phyloP scores from a whole-genome alignment of 1,284 basidiomycete species.

The Austroboletus rostrupii region DNA sequence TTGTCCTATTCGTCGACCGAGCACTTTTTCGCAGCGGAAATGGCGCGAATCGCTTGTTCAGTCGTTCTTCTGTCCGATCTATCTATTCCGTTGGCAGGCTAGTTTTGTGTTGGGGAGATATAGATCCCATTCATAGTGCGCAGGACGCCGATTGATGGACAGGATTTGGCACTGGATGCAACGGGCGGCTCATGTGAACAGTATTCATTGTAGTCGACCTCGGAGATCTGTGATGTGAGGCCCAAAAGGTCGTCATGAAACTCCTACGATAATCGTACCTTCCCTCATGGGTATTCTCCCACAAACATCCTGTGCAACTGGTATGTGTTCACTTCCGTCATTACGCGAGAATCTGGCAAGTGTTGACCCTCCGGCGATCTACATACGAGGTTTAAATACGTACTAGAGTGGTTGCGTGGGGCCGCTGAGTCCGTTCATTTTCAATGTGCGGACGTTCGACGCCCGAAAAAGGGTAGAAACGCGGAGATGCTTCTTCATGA shows the following conservation, averaged over 20 bases:
- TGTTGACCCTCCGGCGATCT: conserved; percentile 17
- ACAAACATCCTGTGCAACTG: conserved; percentile 1
- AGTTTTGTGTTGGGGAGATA: conserved; percentile 2
- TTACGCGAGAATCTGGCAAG: conserved; percentile 23
- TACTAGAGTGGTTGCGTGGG: conserved; percentile 16
- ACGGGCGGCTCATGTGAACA: background rate
- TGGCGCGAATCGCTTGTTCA: conserved; percentile 17
- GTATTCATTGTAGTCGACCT: background rate
- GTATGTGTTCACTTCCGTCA: conserved; percentile 26
- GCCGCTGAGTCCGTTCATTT: conserved; percentile 27
- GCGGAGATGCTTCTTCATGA: conserved; percentile 28
- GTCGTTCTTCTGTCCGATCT: conserved; percentile 20
- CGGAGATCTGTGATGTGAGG: background rate
- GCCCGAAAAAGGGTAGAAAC: conserved; percentile 22
- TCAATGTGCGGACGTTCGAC: conserved; percentile 26
- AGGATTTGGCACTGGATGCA: no score
- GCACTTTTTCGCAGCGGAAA: conserved; percentile 19
- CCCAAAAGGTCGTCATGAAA: background rate
- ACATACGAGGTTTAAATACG: conserved; percentile 26
- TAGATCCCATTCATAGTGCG: conserved; percentile 16
- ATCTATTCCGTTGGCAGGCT: conserved; percentile 3
- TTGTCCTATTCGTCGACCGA: conserved; percentile 6
- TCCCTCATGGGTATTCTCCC: conserved; percentile 9
- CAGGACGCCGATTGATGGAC: conserved; percentile 13
- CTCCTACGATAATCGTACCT: conserved; percentile 3